These are phyloP conservation scores for Candida insectorum DNA, from an alignment of 805 yeast genomes.

Conservation along the genomic window DNA sequence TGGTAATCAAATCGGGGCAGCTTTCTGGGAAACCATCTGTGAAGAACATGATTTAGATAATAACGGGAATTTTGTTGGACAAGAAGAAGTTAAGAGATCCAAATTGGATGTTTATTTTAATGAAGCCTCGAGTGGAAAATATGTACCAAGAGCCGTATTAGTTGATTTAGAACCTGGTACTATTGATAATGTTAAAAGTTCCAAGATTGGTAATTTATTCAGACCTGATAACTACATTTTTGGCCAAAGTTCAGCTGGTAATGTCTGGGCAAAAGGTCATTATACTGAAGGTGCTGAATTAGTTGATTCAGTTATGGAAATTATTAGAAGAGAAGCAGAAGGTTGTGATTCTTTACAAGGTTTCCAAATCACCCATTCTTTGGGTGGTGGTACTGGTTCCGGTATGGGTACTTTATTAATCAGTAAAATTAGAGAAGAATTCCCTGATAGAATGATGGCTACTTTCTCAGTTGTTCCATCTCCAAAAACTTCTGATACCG, in stretches of 20 bases:
- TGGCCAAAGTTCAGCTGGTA: conserved; percentile 92
- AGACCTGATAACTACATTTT: conserved; percentile 90
- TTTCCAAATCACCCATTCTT: conserved; percentile 70
- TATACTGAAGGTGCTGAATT: conserved; percentile 96
- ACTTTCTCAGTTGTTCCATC: conserved; percentile 92
- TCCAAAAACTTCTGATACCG: conserved; percentile 88
- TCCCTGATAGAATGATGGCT: conserved; percentile 94
- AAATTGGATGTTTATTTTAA: conserved; percentile 82
- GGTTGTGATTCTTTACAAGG: conserved; percentile 92
- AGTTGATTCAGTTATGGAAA: conserved; percentile 85
- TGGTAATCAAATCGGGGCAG: conserved; percentile 98
- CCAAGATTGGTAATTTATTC: conserved; percentile 79
- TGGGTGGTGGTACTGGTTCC: conserved; percentile 88
- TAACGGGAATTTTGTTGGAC: conserved; percentile 67
- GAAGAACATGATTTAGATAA: conserved; percentile 81
- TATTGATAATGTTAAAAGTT: conserved; percentile 77
- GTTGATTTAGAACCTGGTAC: conserved; percentile 96
- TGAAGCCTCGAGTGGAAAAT: conserved; percentile 83
- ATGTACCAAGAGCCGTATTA: conserved; percentile 89
- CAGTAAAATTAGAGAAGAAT: conserved; percentile 85
- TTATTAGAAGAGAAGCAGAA: conserved; percentile 90
- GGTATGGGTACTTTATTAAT: conserved; percentile 92
- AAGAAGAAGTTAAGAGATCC: conserved; percentile 39
- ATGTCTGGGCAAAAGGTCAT: conserved; percentile 96
- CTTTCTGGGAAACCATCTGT: conserved; percentile 90